Percentiles rank a stretch among this genome's conserved stretches.
These are phyloP conservation scores for Sclerotinia subarctica DNA, from an alignment of 2,329 filamentous ascomycete genomes.

Conservation along the genomic window DNA sequence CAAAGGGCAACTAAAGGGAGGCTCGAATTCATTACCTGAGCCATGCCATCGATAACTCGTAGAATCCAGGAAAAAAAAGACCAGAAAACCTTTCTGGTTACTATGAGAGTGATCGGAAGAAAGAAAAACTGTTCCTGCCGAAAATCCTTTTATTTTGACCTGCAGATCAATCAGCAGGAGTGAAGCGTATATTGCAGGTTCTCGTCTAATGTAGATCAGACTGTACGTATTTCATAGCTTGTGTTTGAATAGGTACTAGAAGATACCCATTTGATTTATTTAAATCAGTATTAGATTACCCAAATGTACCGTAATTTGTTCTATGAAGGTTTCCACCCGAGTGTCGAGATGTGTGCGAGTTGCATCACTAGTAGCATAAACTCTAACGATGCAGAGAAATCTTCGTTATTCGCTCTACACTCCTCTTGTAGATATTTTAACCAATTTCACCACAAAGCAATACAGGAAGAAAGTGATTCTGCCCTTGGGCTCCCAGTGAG, in stretches of 20 bases:
- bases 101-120: not conserved
- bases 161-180: not conserved
- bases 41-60: not conserved
- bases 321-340: too few species aligned
- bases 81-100: not conserved
- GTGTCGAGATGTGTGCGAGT: too few species aligned
- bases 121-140: not conserved
- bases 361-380: too few species aligned
- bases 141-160: not conserved
- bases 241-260: not conserved
- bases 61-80: not conserved
- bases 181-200: too few species aligned
- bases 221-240: not conserved
- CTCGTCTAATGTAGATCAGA: not conserved
- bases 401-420: too few species aligned
- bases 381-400: too few species aligned
- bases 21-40: not conserved
- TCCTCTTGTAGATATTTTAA: too few species aligned
- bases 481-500: not conserved
- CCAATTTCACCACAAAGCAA: too few species aligned
- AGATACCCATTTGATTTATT: not conserved
- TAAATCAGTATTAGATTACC: too few species aligned
- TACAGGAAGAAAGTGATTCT: too few species aligned
- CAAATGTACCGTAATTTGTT: too few species aligned
- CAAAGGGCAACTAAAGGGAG: not conserved